phyloP scores from a whole-genome alignment of 495 filamentous ascomycete genomes.

The Tirmania nivea region DNA sequence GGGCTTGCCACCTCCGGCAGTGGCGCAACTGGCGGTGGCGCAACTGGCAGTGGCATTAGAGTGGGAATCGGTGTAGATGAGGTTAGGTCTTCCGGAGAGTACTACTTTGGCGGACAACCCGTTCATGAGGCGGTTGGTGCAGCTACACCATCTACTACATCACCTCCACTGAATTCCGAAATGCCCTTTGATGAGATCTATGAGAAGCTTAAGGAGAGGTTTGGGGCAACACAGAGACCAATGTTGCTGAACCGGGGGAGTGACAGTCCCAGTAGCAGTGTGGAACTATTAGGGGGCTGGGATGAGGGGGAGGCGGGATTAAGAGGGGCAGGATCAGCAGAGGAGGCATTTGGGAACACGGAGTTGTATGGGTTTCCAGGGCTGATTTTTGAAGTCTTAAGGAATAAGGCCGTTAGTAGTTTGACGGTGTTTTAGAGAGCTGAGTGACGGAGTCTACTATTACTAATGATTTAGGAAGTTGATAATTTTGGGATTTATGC shows the following conservation, averaged over 20 bases:
- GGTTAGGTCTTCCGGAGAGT: neutral
- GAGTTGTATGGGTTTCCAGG: conserved; percentile 89
- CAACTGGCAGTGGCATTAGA: too few relatives aligned
- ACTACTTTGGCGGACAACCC: neutral
- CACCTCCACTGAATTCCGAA: conserved; percentile 40
- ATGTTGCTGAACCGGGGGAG: conserved; percentile 86
- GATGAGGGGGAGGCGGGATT: conserved; percentile 39
- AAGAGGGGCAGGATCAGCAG: conserved; percentile 15
- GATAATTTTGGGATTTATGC: too few relatives aligned
- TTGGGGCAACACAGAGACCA: conserved; percentile 39
- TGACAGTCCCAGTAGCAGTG: conserved; percentile 75
- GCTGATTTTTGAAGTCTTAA: conserved; percentile 82
- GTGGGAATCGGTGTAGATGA: too few relatives aligned
- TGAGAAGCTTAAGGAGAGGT: conserved; percentile 35
- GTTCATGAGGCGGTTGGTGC: neutral
- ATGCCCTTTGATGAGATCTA: conserved; percentile 51
- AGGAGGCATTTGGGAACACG: conserved; percentile 22
- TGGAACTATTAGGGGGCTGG: conserved; percentile 75
- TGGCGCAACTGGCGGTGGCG: conserved; percentile 1
- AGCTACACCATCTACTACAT: conserved; percentile 1
- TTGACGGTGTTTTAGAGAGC: conserved; percentile 53
- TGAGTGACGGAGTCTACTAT: too few relatives aligned
- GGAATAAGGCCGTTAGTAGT: conserved; percentile 72
- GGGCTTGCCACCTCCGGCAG: conserved; percentile 9
- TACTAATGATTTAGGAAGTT: too few relatives aligned